These are phyloP conservation scores for Microcera coccophila DNA, from an alignment of 2,329 filamentous ascomycete genomes.

Conservation along the genomic window DNA sequence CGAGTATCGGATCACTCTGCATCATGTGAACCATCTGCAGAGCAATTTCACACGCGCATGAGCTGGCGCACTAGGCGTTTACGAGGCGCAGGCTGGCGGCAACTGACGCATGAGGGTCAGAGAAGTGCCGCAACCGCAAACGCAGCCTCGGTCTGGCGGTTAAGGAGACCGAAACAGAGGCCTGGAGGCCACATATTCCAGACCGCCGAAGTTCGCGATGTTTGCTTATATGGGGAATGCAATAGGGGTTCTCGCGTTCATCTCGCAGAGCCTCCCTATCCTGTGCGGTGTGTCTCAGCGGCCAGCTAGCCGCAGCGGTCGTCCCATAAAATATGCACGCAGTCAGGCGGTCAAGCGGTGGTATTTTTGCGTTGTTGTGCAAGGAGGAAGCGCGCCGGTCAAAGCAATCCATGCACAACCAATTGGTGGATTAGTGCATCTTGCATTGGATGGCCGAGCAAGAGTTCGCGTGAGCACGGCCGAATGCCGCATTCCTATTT, in stretches of 20 bases:
- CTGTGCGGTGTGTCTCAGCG: slow-evolving; percentile 29
- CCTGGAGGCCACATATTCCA: slow-evolving; percentile 1
- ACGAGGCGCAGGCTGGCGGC: background rate
- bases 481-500: no score
- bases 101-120: background rate
- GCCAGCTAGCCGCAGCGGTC: slow-evolving; percentile 24
- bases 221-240: slow-evolving; percentile 21
- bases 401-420: slow-evolving; percentile 11
- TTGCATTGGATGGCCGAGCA: background rate
- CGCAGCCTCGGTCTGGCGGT: background rate
- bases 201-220: slow-evolving; percentile 9
- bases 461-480: no score
- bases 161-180: slow-evolving; percentile 7
- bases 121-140: background rate
- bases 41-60: slow-evolving; percentile 1
- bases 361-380: slow-evolving; percentile 22
- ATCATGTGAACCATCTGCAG: slow-evolving; percentile 18
- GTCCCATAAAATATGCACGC: slow-evolving; percentile 33
- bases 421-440: background rate
- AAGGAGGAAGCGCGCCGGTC: slow-evolving; percentile 13
- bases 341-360: slow-evolving; percentile 29
- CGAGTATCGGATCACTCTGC: slow-evolving; percentile 19
- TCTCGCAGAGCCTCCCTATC: slow-evolving; percentile 23
- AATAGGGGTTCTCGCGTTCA: slow-evolving; percentile 28
- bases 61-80: slow-evolving; percentile 13